Percentiles rank a stretch among this genome's conserved stretches.
Conservation (phyloP, 2,329 filamentous ascomycete species). For the Cercospora canescens region DNA sequence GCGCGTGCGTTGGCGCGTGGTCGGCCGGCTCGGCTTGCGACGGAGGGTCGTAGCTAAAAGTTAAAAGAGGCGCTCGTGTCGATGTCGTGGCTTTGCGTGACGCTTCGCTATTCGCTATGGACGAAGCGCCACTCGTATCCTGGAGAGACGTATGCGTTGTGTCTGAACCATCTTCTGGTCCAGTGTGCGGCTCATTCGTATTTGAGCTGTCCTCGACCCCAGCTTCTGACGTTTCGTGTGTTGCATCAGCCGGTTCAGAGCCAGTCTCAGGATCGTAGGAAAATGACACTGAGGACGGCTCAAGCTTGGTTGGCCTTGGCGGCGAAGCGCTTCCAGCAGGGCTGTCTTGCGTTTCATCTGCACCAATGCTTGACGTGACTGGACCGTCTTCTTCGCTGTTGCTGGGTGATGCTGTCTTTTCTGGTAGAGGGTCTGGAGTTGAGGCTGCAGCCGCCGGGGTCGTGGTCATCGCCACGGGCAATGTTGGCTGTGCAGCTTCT, state of each 20-base stretch:
- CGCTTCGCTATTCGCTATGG: not conserved
- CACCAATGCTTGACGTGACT: not conserved
- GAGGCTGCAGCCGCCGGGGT: constrained; percentile 10
- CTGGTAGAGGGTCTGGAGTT: not conserved
- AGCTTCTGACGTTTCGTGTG: constrained; percentile 3
- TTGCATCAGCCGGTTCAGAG: constrained; percentile 1
- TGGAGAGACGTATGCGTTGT: not conserved
- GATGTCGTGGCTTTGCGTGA: not conserved
- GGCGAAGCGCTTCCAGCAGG: not conserved
- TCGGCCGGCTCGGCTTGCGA: constrained; percentile 7
- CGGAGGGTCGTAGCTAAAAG: constrained; percentile 5
- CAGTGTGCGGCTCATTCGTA: constrained; percentile 5
- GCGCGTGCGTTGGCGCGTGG: constrained; percentile 6
- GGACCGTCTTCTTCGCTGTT: not conserved
- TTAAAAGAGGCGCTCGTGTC: not conserved
- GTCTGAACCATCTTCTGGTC: not conserved
- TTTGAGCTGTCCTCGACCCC: constrained; percentile 4
- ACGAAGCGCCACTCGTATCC: not conserved
- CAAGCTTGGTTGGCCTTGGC: constrained; percentile 6
- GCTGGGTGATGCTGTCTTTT: not conserved
- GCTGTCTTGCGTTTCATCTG: not conserved
- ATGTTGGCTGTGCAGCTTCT: constrained; percentile 4
- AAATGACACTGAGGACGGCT: constrained; percentile 1
- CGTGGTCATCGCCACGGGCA: not conserved
- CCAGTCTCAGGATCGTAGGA: constrained; percentile 4